Conservation (phyloP, 345 rosid genomes). For the Salix viminalis region DNA sequence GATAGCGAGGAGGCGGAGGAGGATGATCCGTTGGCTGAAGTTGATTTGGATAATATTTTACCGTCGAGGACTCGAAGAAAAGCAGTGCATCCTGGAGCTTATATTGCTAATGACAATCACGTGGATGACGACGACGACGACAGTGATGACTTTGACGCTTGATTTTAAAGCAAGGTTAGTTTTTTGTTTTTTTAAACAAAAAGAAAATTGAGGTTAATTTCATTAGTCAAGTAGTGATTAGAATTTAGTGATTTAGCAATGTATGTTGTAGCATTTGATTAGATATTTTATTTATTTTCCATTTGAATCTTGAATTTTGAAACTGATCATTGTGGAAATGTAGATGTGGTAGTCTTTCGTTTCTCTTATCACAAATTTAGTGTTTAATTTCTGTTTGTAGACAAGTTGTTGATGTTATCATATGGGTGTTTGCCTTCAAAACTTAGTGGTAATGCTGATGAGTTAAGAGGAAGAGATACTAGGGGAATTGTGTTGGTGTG, state of each 20-base stretch:
- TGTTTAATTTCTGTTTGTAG: neutral
- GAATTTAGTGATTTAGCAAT: neutral
- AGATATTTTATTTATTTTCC: neutral
- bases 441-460: neutral
- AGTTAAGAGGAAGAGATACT: neutral
- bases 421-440: neutral
- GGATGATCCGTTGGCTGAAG: constrained; percentile 93
- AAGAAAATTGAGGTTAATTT: constrained; percentile 12
- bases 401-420: neutral
- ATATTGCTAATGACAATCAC: constrained; percentile 32
- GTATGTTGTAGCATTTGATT: neutral
- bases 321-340: neutral
- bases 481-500: neutral
- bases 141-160: constrained; percentile 32
- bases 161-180: constrained; percentile 23
- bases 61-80: constrained; percentile 72
- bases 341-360: neutral
- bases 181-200: too few species aligned
- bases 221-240: constrained; percentile 1
- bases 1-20: constrained; percentile 66
- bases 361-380: neutral
- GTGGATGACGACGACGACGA: constrained; percentile 4
- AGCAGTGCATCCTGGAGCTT: constrained; percentile 45
- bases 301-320: neutral
- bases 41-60: constrained; percentile 84